Conservation (phyloP, 2,329 filamentous ascomycete species). For the Diaporthe citri region DNA sequence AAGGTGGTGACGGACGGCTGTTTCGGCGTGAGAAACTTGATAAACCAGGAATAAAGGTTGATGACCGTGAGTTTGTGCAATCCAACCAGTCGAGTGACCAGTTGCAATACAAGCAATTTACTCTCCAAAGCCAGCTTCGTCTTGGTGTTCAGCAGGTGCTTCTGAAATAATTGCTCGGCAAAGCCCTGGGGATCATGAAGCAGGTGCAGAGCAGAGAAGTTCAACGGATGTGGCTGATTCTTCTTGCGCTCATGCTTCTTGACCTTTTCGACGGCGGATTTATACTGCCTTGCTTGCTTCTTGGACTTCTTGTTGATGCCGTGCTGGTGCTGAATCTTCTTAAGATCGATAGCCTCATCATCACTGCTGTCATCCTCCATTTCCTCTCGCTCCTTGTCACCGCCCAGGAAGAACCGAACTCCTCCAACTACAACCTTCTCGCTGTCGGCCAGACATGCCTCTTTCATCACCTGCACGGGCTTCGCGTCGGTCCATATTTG, state of each 20-base stretch:
- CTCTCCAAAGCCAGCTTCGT: conserved; percentile 88
- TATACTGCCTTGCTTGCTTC: conserved; percentile 84
- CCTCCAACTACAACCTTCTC: conserved; percentile 92
- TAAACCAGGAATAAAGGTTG: conserved; percentile 94
- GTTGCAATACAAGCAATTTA: conserved; percentile 88
- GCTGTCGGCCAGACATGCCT: conserved; percentile 88
- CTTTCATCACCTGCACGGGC: conserved; percentile 98
- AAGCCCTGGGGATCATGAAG: conserved; percentile 96
- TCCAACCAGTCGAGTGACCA: conserved; percentile 91
- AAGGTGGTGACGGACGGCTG: conserved; percentile 94
- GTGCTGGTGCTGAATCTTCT: conserved; percentile 84
- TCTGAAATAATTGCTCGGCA: conserved; percentile 88
- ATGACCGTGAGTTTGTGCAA: conserved; percentile 93
- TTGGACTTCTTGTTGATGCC: conserved; percentile 97
- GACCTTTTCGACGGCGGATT: conserved; percentile 84
- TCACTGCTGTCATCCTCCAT: conserved; percentile 89
- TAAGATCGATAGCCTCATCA: conserved; percentile 83
- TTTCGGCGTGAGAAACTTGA: conserved; percentile 89
- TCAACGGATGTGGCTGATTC: conserved; percentile 85
- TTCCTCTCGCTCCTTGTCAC: conserved; percentile 95
- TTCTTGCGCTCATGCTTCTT: conserved; percentile 91
- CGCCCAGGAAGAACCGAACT: conserved; percentile 94
- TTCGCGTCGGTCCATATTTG: conserved; percentile 96
- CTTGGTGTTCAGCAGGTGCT: conserved; percentile 90
- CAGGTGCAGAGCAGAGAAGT: conserved; percentile 95